Conservation (phyloP, 2,329 filamentous ascomycete species). For the Bipolaris oryzae region DNA sequence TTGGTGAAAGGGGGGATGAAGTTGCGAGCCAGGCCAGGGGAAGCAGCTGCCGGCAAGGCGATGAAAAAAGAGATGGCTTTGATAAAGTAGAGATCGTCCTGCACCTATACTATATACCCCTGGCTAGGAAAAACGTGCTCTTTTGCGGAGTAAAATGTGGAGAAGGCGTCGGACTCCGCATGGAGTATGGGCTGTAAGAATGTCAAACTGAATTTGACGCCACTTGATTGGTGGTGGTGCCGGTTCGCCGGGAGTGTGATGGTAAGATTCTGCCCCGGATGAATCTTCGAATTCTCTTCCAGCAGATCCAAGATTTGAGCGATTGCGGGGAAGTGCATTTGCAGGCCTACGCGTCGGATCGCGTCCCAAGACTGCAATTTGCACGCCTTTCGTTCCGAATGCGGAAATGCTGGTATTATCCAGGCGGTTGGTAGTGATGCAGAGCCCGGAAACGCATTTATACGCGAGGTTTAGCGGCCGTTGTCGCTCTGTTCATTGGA, state of each 20-base stretch:
- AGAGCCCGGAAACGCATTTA: constrained; percentile 19
- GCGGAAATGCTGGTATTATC: constrained; percentile 14
- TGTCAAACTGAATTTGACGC: not conserved
- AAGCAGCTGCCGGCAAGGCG: not conserved
- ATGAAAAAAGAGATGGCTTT: constrained; percentile 2
- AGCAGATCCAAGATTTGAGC: not conserved
- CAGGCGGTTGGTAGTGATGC: not conserved
- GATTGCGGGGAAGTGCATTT: constrained; percentile 3
- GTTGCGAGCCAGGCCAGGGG: constrained; percentile 6
- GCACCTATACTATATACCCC: constrained; percentile 17
- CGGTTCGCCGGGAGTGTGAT: not conserved
- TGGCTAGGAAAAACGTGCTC: constrained; percentile 7
- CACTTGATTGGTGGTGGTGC: constrained; percentile 3
- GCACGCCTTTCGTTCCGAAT: constrained; percentile 7
- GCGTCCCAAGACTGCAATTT: not conserved
- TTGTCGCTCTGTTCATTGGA: constrained; percentile 15
- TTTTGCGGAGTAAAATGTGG: constrained; percentile 21
- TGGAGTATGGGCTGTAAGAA: constrained; percentile 17
- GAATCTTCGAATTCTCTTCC: constrained; percentile 7
- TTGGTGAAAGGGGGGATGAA: constrained; percentile 1
- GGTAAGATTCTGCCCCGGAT: constrained; percentile 14
- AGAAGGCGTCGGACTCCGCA: constrained; percentile 30
- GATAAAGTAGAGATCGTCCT: constrained; percentile 8
- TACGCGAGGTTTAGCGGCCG: constrained; percentile 15
- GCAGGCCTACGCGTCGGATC: not conserved